Conservation (phyloP, 2,329 filamentous ascomycete species). For the Pseudocercospora cruenta region DNA sequence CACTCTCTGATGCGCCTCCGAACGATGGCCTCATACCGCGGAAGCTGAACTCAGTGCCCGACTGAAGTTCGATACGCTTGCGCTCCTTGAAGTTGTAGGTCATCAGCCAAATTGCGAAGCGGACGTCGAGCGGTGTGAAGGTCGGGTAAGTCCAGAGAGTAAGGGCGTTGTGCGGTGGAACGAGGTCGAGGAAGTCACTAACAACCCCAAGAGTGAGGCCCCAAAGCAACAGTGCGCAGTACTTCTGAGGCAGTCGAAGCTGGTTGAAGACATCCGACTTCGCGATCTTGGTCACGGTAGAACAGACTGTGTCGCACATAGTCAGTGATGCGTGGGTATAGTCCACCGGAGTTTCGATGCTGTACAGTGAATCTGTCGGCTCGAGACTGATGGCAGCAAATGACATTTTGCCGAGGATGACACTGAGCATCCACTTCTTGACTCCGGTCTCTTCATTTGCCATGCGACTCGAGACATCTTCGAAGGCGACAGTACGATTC, state of each 20-base stretch:
- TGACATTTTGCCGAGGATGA: constrained; percentile 66
- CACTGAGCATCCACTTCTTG: constrained; percentile 58
- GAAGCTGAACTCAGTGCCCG: constrained; percentile 31
- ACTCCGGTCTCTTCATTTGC: constrained; percentile 59
- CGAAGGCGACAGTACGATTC: constrained; percentile 64
- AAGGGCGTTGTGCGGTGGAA: constrained; percentile 66
- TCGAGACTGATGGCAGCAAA: constrained; percentile 67
- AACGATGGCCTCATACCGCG: constrained; percentile 31
- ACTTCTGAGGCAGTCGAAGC: constrained; percentile 40
- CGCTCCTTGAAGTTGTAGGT: constrained; percentile 61
- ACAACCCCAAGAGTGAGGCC: constrained; percentile 69
- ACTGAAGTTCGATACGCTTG: constrained; percentile 47
- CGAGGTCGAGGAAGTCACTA: constrained; percentile 68
- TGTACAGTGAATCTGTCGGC: constrained; percentile 64
- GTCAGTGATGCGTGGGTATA: constrained; percentile 26
- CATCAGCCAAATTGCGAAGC: constrained; percentile 62
- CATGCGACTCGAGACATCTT: constrained; percentile 66
- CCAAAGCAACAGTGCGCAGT: constrained; percentile 64
- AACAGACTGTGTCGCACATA: constrained; percentile 19
- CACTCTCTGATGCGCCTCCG: constrained; percentile 33
- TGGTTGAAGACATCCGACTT: constrained; percentile 36
- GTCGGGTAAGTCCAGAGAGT: constrained; percentile 70
- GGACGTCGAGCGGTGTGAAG: constrained; percentile 66
- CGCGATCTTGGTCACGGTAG: constrained; percentile 24
- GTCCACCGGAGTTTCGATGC: constrained; percentile 45